Evolutionary conservation across 2,329 filamentous ascomycete genomes (phyloP), one percentile per base, ranked within the genome.

Genomic region (Ambrosiella cleistominuta): DNA sequence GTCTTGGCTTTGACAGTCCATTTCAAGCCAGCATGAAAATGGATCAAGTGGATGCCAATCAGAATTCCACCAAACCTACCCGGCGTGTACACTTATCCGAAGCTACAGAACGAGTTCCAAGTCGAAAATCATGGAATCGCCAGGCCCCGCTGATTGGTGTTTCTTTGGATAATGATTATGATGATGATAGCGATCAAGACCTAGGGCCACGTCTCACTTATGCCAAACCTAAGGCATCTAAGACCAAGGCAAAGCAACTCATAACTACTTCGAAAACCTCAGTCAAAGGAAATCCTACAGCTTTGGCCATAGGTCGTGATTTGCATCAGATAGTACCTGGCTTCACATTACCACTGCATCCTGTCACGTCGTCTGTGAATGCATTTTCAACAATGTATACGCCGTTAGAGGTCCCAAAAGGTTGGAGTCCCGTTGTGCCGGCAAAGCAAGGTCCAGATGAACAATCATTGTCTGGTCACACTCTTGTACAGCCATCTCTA

Each of bases 161-260:
- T 54, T 64, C 69, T 61, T 67, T 71, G 59, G 69, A 70, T 27
- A 5, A 27, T 1, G 71, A 72, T 12, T 72, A 75, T 27, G 27
- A 27, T 1, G 71, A 72, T 12, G 72, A 75, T 5, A 73, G 75
- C n/a, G 74, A 75, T 3, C 70, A 73, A 5, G 72, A 75, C 11
- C 17, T 68, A 67, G 2, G 65, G 64, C 15, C 62, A 62, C 27
- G 51, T 63, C 59, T 61, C 63, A 19, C 63, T n/a, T 61, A 61
- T 17, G 39, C 17, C 52, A 61, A 58, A 42, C 17, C 52, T 36
- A 61, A 58, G 27, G 17, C 39, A 5, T 9, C 47, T 58, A 62
- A 64, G 1, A 57, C 79, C 80, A 58, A 85, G 83, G 65, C 27
- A 70, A 68, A 64, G 72, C 73, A 60, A 71, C 66, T 60, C 63